These are phyloP conservation scores for Tricladium varicosporioides DNA, from an alignment of 2,329 filamentous ascomycete genomes.

Conservation along the genomic window DNA sequence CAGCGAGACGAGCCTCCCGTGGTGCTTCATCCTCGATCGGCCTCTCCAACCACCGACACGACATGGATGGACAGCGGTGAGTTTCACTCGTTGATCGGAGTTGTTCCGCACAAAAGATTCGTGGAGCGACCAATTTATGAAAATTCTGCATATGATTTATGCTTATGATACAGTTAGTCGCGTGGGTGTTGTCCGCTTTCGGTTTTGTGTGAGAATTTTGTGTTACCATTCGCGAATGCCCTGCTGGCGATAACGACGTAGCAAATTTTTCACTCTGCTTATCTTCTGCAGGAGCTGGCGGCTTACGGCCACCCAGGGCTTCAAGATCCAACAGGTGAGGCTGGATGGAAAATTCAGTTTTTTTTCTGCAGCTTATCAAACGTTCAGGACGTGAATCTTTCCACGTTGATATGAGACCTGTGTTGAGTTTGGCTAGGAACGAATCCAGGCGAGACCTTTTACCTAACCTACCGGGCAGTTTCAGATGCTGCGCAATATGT, in stretches of 20 bases:
- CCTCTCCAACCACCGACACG: not conserved
- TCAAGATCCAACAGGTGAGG: too few relatives aligned
- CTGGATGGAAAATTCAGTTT: too few relatives aligned
- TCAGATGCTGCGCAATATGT: too few relatives aligned
- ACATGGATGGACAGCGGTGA: not conserved
- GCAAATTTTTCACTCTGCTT: not conserved
- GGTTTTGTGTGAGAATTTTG: not conserved
- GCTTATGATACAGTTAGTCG: not conserved
- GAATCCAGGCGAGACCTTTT: too few relatives aligned
- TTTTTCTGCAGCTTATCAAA: too few relatives aligned
- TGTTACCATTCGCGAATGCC: not conserved
- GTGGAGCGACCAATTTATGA: not conserved
- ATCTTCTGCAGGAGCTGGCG: not conserved
- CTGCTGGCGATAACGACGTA: not conserved
- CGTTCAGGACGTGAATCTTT: too few relatives aligned
- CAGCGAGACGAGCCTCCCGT: not conserved
- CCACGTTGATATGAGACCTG: too few relatives aligned
- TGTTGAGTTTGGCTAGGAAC: too few relatives aligned
- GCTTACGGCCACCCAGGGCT: too few relatives aligned
- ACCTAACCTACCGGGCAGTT: too few relatives aligned
- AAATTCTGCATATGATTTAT: not conserved
- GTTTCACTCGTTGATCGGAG: not conserved
- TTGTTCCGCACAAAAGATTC: not conserved
- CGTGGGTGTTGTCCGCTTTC: constrained; percentile 6
- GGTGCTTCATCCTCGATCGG: not conserved